These are phyloP conservation scores for Euphrasia confusa DNA, from an alignment of 257 asterid genomes.

Conservation along the genomic window DNA sequence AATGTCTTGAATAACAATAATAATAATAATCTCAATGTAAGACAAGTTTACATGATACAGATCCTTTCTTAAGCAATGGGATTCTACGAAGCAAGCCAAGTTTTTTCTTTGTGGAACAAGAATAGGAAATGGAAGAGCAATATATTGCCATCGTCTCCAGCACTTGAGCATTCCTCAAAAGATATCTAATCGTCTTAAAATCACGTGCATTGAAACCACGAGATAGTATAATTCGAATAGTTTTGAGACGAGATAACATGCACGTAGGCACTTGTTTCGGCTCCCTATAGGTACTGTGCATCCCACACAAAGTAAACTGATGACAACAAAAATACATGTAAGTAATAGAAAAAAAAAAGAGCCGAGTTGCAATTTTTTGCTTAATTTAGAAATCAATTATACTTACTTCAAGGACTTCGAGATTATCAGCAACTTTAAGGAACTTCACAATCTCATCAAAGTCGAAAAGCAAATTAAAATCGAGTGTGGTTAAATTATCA, in stretches of 20 bases:
- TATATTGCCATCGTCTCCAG: constrained; percentile 1
- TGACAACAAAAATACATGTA: neutral
- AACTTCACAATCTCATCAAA: neutral
- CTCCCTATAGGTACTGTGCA: no score
- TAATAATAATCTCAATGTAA: neutral
- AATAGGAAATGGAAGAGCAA: neutral
- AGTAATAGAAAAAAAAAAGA: no score
- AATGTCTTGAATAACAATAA: no score
- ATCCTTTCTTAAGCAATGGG: neutral
- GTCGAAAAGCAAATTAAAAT: neutral
- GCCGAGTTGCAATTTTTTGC: no score
- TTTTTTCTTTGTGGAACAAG: neutral
- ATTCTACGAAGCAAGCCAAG: neutral
- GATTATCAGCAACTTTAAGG: constrained; percentile 7
- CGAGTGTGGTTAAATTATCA: no score
- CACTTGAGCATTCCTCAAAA: neutral
- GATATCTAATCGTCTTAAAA: neutral
- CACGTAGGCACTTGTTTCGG: neutral
- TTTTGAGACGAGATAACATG: constrained; percentile 1
- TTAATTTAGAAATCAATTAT: neutral
- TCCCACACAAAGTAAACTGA: neutral
- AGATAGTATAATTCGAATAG: neutral
- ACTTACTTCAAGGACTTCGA: neutral
- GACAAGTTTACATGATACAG: neutral
- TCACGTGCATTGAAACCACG: neutral